Base-by-base conservation (phyloP, 2,329 filamentous ascomycete genomes). In the Monosporascus sp. region DNA sequence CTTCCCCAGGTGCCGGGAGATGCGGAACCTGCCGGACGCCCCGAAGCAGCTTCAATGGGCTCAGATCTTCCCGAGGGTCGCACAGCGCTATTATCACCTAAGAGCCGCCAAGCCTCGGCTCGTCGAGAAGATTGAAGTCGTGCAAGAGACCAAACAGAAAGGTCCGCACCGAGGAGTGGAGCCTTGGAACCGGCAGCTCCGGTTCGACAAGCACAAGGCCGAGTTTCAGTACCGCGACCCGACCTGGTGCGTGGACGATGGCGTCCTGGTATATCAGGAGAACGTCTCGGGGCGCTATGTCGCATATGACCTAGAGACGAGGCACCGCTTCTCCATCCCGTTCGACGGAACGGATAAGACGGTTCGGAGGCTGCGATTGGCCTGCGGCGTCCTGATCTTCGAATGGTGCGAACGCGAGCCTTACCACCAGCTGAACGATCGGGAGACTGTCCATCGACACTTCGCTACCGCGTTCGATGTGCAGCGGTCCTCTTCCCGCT, bases 391-490 rank as follows among this genome's bases (percentile, higher is more conserved):
- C n/a, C 68, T 87, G n/a, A 61, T 86, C 18, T 68, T 87, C n/a
- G 83, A 86, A 63, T 86, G 83, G 82, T 81, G 80, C 49, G 79
- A 84, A 60, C 65, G 70, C 2, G 70, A 75, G 28, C 69, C 77
- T 1, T 80, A 75, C 56, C 76, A 80, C 63, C 74, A 76, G 63
- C 65, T 79, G 22, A 79, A 81, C 62, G 74, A 77, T 53, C 68
- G 69, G 48, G 78, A 79, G 56, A 69, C 70, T 1, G 77, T 81
- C 1, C 76, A 81, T 65, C 74, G 78, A 5, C 82, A 86, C 65
- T 85, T 80, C 63, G 81, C 80, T 6, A 83, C 81, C 2, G 79
- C 78, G 1, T 85, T 80, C 61, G 78, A 84, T 56, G 68, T 86
- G 28, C 46, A 55, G 43, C 59, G 60, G 9, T 40, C 50, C 22